Evolutionary conservation across 495 filamentous ascomycete species (phyloP), one percentile per base, ranked within the genome.

Genomic region (Haplographium delicatum): DNA sequence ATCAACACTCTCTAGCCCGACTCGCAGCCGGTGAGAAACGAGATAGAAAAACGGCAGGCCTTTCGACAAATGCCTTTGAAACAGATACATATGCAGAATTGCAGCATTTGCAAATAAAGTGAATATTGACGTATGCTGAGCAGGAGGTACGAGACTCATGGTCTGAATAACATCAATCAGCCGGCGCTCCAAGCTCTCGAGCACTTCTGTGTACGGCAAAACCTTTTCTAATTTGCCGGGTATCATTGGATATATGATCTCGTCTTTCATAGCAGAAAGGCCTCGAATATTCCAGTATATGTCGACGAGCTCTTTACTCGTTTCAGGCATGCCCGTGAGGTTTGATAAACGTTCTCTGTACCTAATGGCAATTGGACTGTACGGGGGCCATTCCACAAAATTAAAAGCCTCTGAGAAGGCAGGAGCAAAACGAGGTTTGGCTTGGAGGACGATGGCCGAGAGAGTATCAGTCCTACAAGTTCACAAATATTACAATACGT

Each of bases 41-140:
- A 28, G 13, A n/a, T 28, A 24, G 9, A 24, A 28, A 15, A 52
- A 52, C 18, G 50, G 50, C 1, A 52, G 30, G 8, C 24, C 31
- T 3, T 25, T 28, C n/a, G 50, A 23, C 2, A 44, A n/a, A 28
- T 52, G 40, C 2, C 50, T 40, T 24, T 44, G 37, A 23, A 52
- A 52, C 31, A 52, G 27, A 6, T 44, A 38, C 9, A 52, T 44
- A 18, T 52, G 50, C 19, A 52, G 2, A 8, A 52, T 19, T 6
- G 31, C 28, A 18, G 50, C 50, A 19, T 45, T 19, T n/a, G 9
- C 50, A 25, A 52, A 52, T 4, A 52, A 15, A 3, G 15, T 3
- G 15, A 25, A 52, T 15, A 52, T 44, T 2, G 23, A 23, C 4
- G 30, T 5, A 10, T 28, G 27, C 15, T 19, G 5, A 18, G 11